Evolutionary conservation across 495 filamentous ascomycete genomes (phyloP), one percentile per base, ranked within the genome.

Genomic region (Penicillium paxilli): DNA sequence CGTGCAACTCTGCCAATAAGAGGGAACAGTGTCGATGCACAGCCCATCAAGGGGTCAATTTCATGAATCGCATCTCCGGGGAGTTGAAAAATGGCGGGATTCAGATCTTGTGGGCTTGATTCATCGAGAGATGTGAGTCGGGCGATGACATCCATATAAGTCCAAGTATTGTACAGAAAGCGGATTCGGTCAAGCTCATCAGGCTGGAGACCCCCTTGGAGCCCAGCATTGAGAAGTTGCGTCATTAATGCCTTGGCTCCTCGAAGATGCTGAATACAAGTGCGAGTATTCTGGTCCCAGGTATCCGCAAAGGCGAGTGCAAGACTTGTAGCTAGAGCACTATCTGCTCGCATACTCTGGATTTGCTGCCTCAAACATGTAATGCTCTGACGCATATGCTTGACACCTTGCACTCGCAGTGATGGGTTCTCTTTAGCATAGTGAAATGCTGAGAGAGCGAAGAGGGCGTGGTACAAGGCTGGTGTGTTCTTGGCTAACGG

Each of bases 61-160:
- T 87, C 79, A 22, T 82, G 75, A 38, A 79, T 71, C 5, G 67
- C 69, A 50, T 69, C 66, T 21, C 72, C 53, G 3, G 80, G 79
- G 16, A 70, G 57, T 35, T 69, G 47, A 62, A 72, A 57, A 47
- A 68, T 47, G 41, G 55, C 80, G 48, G 54, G 60, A 40, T 87
- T 82, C 47, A 86, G 73, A 49, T 81, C 74, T 49, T 76, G 77
- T 12, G 72, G 68, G 1, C 83, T 80, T 17, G 84, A 81, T 4
- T 82, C 80, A 49, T 83, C 83, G 19, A 85, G 70, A 12, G 87
- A 86, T 0, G 88, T 91, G 26, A 92, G 68, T 10, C 87, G 83
- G 19, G 88, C 85, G 54, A 92, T 86, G 30, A 91, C 89, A 68
- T 92, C 87, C 84, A 91, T 88, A 59, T 91, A 92, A 16, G 91